Base-by-base conservation (phyloP, 805 yeast species). In the Ogataea methylovora region DNA sequence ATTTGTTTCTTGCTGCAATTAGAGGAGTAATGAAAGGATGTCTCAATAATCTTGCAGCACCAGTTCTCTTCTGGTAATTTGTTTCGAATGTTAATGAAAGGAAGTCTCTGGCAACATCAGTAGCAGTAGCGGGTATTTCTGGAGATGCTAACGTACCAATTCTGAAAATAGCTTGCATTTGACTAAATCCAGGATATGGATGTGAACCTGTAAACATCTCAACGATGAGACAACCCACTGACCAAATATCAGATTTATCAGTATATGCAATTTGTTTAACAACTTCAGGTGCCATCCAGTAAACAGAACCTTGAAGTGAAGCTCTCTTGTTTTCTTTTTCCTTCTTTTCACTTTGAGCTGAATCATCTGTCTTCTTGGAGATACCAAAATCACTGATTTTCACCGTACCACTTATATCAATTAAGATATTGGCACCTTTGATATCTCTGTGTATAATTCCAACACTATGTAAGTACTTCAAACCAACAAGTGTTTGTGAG, bases 271-370 rank as follows among this genome's bases (percentile, higher is more conserved):
- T 79, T 51, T 88, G 97, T 49, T 87, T 85, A 13, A 92, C 97
- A 8, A 92, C 97, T 54, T 92, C 98, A 0, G 98, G 98, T 0
- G 98, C 97, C 98, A 92, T 92, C 97, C 98, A 92, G 52, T 81
- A 92, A 0, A 90, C 87, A 0, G 95, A 85, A 0, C 98, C 98
- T 58, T 90, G 97, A 34, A 86, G 61, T 0, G 95, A 86, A 2
- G 84, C 88, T 29, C 97, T 71, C 43, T 73, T 74, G 29, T 58
- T 57, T 24, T 47, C 58, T 48, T 54, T 56, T 54, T 45, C 61
- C 58, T 58, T 65, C 62, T 49, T 68, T 40, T 47, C 67, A 69
- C 31, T 68, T 61, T 23, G 83, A 2, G 14, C 38, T 4, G 23
- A 24, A 2, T 27, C 37, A 63, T 48, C 26, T 14, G 17, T 30